Evolutionary conservation across 177 flowering plant species (phyloP).

Genomic region (Vitis hybrid): DNA sequence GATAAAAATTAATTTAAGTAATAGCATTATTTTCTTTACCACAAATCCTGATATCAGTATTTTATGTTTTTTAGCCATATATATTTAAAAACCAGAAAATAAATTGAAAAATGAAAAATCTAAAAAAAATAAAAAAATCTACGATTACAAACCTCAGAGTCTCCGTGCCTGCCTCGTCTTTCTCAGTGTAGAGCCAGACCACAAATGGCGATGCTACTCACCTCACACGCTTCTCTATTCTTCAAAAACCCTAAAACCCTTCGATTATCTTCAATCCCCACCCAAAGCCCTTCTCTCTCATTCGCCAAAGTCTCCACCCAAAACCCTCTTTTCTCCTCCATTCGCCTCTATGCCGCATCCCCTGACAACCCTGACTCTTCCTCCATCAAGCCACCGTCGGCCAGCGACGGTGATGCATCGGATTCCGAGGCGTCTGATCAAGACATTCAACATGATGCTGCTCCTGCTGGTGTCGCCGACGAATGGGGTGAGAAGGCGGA

Average conservation of each 20-base stretch:
- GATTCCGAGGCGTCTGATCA: not conserved
- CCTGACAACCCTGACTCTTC: slow-evolving; percentile 15
- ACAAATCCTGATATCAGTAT: no score
- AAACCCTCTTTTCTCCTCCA: slow-evolving; percentile 10
- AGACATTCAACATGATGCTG: not conserved
- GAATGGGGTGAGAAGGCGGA: slow-evolving; percentile 88
- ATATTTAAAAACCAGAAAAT: no score
- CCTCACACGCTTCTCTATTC: slow-evolving; percentile 24
- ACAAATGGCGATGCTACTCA: slow-evolving; percentile 38
- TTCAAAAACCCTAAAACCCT: slow-evolving; percentile 15
- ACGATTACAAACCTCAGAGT: no score
- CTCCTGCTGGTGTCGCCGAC: slow-evolving; percentile 29
- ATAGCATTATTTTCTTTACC: no score
- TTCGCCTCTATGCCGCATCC: slow-evolving; percentile 14
- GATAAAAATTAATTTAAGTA: no score
- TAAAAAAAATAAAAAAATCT: no score
- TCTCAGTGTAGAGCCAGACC: not conserved
- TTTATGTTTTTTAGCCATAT: no score
- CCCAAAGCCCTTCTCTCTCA: slow-evolving; percentile 11
- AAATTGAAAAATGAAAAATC: no score
- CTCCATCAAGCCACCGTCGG: not conserved
- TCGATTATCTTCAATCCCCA: slow-evolving; percentile 5
- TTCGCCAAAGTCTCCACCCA: slow-evolving; percentile 10
- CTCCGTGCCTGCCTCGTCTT: not conserved
- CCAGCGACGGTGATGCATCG: not conserved